Percentiles rank a stretch among this genome's conserved stretches.
Evolutionary conservation across 2,329 filamentous ascomycete species (phyloP).

Genomic region (Cladosporium halotolerans): DNA sequence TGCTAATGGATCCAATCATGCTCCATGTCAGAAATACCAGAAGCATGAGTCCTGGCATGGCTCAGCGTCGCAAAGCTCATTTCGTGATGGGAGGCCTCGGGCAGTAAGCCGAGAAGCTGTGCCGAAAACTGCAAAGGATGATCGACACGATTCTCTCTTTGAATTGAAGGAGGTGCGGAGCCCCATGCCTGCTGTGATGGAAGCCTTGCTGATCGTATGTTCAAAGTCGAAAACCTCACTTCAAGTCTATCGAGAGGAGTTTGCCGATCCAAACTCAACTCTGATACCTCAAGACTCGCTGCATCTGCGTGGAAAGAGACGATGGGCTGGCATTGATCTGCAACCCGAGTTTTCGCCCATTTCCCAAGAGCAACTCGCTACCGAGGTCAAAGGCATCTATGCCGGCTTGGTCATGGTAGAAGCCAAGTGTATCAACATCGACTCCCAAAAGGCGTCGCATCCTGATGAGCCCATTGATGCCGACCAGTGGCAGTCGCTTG

Average conservation of each 20-base stretch:
- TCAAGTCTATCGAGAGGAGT: neutral
- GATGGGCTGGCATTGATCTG: neutral
- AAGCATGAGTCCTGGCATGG: neutral
- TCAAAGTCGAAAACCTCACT: too few species aligned
- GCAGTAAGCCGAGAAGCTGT: too few species aligned
- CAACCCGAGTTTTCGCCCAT: conserved; percentile 41
- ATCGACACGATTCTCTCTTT: neutral
- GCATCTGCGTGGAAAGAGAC: neutral
- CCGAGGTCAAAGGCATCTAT: conserved; percentile 79
- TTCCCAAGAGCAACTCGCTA: conserved; percentile 69
- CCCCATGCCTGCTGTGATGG: neutral
- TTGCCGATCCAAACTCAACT: neutral
- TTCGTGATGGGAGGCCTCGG: neutral
- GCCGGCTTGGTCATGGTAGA: conserved; percentile 81
- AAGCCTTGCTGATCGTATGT: too few species aligned
- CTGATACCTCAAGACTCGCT: conserved; percentile 5
- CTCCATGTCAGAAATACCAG: neutral
- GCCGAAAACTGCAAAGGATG: neutral
- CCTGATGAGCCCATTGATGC: conserved; percentile 46
- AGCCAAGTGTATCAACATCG: conserved; percentile 77
- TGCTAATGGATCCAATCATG: neutral
- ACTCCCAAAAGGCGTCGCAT: conserved; percentile 54
- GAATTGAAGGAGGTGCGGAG: neutral
- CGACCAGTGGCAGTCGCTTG: conserved; percentile 79
- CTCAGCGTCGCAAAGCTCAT: neutral